Conservation (phyloP, 345 rosid species). For the Cardamine chenopodiifolia region DNA sequence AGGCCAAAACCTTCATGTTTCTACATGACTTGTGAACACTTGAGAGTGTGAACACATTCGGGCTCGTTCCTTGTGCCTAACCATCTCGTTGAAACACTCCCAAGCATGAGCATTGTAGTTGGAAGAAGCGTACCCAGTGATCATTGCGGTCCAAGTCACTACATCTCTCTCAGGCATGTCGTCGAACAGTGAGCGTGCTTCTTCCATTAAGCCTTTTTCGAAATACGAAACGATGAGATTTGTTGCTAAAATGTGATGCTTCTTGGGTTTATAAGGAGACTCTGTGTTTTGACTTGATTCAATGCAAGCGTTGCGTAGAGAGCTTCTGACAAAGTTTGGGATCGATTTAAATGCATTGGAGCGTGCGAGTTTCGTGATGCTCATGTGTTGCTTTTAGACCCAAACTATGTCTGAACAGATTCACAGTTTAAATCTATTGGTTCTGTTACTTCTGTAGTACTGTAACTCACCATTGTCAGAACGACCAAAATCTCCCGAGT, state of each 20-base stretch:
- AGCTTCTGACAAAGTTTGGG: slow-evolving; percentile 48
- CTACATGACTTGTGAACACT: slow-evolving; percentile 76
- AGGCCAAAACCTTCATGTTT: slow-evolving; percentile 53
- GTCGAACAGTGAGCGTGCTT: slow-evolving; percentile 58
- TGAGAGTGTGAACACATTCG: slow-evolving; percentile 70
- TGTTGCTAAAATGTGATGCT: slow-evolving; percentile 68
- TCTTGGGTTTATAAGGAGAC: slow-evolving; percentile 49
- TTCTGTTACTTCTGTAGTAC: neutral
- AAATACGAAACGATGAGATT: slow-evolving; percentile 59
- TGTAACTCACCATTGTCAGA: slow-evolving; percentile 2
- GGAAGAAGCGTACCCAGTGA: slow-evolving; percentile 51
- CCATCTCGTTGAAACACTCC: slow-evolving; percentile 65
- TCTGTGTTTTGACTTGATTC: slow-evolving; percentile 28
- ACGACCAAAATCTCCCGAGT: neutral
- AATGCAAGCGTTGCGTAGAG: slow-evolving; percentile 43
- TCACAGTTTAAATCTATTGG: neutral
- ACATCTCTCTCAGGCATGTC: slow-evolving; percentile 46
- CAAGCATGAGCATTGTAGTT: slow-evolving; percentile 51
- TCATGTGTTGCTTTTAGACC: slow-evolving; percentile 36
- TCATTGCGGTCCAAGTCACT: slow-evolving; percentile 41
- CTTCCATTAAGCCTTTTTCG: slow-evolving; percentile 68
- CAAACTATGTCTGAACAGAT: neutral
- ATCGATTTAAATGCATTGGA: slow-evolving; percentile 43
- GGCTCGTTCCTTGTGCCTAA: slow-evolving; percentile 47
- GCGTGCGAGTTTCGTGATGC: slow-evolving; percentile 39